Evolutionary conservation across 208 protist genomes (phyloP), one percentile per base, ranked within the genome.

Genomic region (Angomonas ambiguus): DNA sequence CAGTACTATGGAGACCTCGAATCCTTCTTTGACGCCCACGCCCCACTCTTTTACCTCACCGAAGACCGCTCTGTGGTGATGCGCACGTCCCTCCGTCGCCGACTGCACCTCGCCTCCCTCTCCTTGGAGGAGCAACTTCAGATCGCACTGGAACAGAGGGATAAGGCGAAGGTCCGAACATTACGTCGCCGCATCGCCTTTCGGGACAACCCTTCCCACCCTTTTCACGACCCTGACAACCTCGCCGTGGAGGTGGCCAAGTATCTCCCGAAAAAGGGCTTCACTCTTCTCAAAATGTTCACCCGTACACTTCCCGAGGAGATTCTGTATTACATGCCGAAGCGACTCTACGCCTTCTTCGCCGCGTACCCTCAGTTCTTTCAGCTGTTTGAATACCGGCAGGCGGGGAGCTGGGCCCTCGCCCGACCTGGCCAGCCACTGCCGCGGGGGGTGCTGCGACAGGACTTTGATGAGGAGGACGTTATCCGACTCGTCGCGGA

Each of bases 201-300:
- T 51, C 75, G 81, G 41, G 83, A 93, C 64, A 82, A 91, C 74
- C 88, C 91, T 1, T 81, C 82, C 0, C 83, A 94, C 71, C 86
- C 91, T 13, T 82, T 96, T 58, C 87, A 90, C 67, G 91, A 96
- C 71, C 91, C 84, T 5, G 91, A 93, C 53, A 94, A 94, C 63
- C 79, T 96, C n/a, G 88, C 86, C 6, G 84, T 82, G 34, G 87
- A 94, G 73, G 59, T 96, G 18, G 74, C 73, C 53, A 82, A 82
- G 25, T 78, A 89, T 58, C 76, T 96, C 18, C 91, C 91, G 6
- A 77, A 75, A 8, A 82, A 75, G 28, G 88, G 91, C 24, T 87
- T 90, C 51, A 79, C 91, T 6, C 55, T 69, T 24, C 56, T 93
- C 5, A 87, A 86, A 61, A 58, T 28, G 8, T 93, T 96, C 34